A percentile compares a stretch with the other conserved stretches of the same genome.
These are phyloP conservation scores for Euphorbia celastroides DNA, from an alignment of 441 rosid species.

Conservation along the genomic window DNA sequence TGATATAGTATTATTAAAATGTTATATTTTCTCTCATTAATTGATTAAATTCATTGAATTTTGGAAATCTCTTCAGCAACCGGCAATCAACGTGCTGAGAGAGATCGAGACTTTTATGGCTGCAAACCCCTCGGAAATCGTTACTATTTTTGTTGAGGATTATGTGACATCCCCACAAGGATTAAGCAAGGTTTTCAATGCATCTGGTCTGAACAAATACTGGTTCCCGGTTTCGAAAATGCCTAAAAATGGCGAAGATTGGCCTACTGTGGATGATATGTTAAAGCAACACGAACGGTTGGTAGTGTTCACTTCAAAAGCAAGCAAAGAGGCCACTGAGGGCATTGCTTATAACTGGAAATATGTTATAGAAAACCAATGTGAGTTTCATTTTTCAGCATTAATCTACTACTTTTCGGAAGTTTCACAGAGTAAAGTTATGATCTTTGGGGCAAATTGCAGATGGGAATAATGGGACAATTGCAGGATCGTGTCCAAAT, in stretches of 20 bases:
- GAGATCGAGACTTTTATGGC: conserved; percentile 65
- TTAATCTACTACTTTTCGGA: not conserved
- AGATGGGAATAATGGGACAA: conserved; percentile 84
- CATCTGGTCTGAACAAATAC: conserved; percentile 66
- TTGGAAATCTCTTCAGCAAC: conserved; percentile 47
- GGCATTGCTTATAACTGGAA: conserved; percentile 88
- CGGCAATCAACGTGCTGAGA: conserved; percentile 69
- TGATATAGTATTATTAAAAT: too few relatives aligned
- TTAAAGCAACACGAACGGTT: conserved; percentile 69
- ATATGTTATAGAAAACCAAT: conserved; percentile 80
- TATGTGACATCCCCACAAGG: conserved; percentile 73
- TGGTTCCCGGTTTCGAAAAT: conserved; percentile 66
- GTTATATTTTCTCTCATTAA: not conserved
- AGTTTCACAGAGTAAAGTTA: not conserved
- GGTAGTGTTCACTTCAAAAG: conserved; percentile 78
- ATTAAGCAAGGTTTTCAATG: conserved; percentile 72
- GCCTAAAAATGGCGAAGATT: conserved; percentile 77
- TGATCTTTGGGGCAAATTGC: conserved; percentile 23
- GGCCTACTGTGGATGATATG: conserved; percentile 96
- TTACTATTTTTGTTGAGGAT: conserved; percentile 90
- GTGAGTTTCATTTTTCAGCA: conserved; percentile 31
- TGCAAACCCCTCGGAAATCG: conserved; percentile 69
- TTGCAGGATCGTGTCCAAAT: conserved; percentile 59
- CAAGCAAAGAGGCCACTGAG: conserved; percentile 71
- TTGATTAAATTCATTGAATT: not conserved